These are phyloP conservation scores for Trifolium dubium DNA, from an alignment of 306 rosid genomes.

Conservation along the genomic window DNA sequence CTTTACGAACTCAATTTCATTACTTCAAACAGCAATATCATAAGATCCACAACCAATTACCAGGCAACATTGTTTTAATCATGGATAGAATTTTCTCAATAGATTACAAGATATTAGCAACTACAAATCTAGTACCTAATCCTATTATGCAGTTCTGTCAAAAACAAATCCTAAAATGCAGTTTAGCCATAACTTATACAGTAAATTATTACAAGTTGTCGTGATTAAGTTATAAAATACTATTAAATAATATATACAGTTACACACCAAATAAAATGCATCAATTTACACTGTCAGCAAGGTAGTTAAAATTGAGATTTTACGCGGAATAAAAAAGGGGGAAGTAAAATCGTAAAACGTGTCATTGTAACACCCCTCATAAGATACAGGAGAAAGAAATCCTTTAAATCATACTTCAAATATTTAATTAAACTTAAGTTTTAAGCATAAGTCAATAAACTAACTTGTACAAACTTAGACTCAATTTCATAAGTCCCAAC, in stretches of 20 bases:
- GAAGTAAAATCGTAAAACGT: not conserved
- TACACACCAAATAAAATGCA: not conserved
- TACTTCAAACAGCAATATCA: not conserved
- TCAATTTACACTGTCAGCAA: not conserved
- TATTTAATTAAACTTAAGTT: not conserved
- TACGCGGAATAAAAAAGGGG: not conserved
- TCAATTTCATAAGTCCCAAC: not conserved
- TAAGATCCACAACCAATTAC: not conserved
- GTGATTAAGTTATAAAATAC: not conserved
- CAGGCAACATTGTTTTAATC: not conserved
- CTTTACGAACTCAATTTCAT: constrained; percentile 8
- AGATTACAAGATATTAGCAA: not conserved
- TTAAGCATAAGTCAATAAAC: not conserved
- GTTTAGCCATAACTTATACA: not conserved
- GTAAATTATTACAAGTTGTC: not conserved
- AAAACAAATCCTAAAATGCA: not conserved
- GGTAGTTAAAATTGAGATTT: not conserved
- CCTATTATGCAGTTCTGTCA: not conserved
- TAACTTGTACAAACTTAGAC: not conserved
- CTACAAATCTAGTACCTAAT: not conserved
- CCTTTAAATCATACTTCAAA: not conserved
- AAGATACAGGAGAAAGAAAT: not conserved
- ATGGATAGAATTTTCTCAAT: not conserved
- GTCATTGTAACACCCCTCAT: not conserved
- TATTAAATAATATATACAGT: not conserved